phyloP scores from a whole-genome alignment of 2,329 filamentous ascomycete species.

The Ophiostoma triangulosporum region DNA sequence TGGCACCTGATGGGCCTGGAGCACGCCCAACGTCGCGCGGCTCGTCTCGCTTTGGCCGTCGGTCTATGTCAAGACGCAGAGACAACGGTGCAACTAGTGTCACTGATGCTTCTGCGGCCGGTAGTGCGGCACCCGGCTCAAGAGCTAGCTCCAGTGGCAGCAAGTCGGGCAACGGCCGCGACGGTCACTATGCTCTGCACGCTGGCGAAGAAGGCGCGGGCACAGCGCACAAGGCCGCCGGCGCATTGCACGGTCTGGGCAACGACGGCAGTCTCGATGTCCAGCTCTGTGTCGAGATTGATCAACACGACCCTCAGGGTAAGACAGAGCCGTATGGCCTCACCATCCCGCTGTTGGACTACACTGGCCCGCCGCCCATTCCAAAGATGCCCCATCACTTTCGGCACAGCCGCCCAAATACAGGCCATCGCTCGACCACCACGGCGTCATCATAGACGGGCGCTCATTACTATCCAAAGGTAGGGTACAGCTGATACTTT shows the following conservation, averaged over 20 bases:
- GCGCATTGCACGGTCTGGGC: conserved; percentile 38
- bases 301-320: conserved; percentile 69
- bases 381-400: conserved; percentile 11
- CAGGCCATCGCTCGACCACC: conserved; percentile 4
- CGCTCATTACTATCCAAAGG: neutral
- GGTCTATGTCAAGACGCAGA: conserved; percentile 6
- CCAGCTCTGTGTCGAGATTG: conserved; percentile 73
- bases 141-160: conserved; percentile 10
- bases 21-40: conserved; percentile 1
- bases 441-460: conserved; percentile 4
- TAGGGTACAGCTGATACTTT: neutral
- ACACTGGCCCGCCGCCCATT: conserved; percentile 12
- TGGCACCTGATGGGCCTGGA: neutral
- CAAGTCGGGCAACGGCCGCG: conserved; percentile 27
- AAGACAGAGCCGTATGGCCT: conserved; percentile 73
- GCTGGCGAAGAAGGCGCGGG: conserved; percentile 66
- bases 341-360: conserved; percentile 58
- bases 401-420: conserved; percentile 7
- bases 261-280: conserved; percentile 60
- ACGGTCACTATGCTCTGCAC: conserved; percentile 61
- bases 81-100: conserved; percentile 8
- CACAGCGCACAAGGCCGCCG: conserved; percentile 61
- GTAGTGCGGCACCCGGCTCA: conserved; percentile 12
- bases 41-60: conserved; percentile 13
- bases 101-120: conserved; percentile 2